Base-by-base conservation (phyloP, 176 grass and related monocot species). In the Secale cereale region DNA sequence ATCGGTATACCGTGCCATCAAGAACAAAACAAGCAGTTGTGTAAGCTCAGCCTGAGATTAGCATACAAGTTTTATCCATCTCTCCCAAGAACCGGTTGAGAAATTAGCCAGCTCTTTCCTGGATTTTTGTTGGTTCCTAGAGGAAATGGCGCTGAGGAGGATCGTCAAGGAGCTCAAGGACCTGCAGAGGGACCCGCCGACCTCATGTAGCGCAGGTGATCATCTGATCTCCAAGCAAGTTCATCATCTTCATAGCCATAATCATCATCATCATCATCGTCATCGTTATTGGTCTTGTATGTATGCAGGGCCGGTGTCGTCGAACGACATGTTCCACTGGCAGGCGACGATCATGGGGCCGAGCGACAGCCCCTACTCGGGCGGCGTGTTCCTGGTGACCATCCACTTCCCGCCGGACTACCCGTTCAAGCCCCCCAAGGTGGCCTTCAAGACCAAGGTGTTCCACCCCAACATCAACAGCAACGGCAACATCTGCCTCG, bases 151-250 rank as follows among this genome's bases (percentile, higher is more conserved):
- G 7, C 36, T 91, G 22, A 87, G 92, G 88, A 92, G 90, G 61
- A 97, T 97, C 48, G 83, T 87, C 78, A 97, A 97, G 92, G 94
- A 94, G 86, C 90, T 97, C 81, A 92, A 92, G 86, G 94, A 97
- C 83, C 82, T 97, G 86, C 94, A 97, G 85, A 84, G 88, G 91
- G 94, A 97, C 76, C 92, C 94, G 1, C 92, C 94, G 25, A 92
- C 92, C 78, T 97, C 94, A 2, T 97, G 94, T 77, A 97, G 94
- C 9, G 94, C 94, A 83, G 94, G 94, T 97, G 79, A 48, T 81
- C 32, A 29, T 17, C 11, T 36, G 1, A 46, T 46, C 43, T 46
- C 43, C 1, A 5, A 46, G 43, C 43, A 46, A 46, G 13, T 15
- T 46, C 43, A 46, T 46, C 13, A 5, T 46, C 43, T 46, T 16